phyloP scores from a whole-genome alignment of 2,329 filamentous ascomycete species.

The Huntiella savannae region DNA sequence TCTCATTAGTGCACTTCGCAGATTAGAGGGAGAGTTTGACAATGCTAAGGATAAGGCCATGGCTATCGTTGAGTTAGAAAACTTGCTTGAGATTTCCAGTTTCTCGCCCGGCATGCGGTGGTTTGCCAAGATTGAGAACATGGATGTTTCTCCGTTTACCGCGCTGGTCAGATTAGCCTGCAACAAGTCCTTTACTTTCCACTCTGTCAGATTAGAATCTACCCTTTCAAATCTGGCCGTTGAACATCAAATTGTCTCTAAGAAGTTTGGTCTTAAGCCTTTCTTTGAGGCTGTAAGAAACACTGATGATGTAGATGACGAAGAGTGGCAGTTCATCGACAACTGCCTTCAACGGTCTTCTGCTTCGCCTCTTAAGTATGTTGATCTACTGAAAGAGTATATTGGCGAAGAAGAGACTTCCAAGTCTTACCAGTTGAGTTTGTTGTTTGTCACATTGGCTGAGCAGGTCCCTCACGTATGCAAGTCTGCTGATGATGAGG shows the following conservation, averaged over 20 bases:
- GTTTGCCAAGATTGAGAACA: constrained; percentile 56
- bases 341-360: constrained; percentile 63
- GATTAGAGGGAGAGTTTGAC: constrained; percentile 34
- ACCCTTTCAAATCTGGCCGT: constrained; percentile 7
- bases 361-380: constrained; percentile 62
- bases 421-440: constrained; percentile 23
- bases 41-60: constrained; percentile 33
- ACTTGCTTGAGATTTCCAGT: constrained; percentile 61
- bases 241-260: constrained; percentile 10
- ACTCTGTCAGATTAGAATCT: constrained; percentile 8
- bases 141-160: constrained; percentile 51
- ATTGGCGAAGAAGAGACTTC: constrained; percentile 16
- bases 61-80: constrained; percentile 55
- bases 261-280: constrained; percentile 6
- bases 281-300: constrained; percentile 9
- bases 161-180: constrained; percentile 38
- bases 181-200: constrained; percentile 8
- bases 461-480: constrained; percentile 62
- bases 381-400: constrained; percentile 44
- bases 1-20: constrained; percentile 48
- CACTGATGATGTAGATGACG: constrained; percentile 17
- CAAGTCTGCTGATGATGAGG: constrained; percentile 27
- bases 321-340: constrained; percentile 56
- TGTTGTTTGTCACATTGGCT: constrained; percentile 47
- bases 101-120: constrained; percentile 73